phyloP scores from a whole-genome alignment of 345 rosid species.

The Alliaria petiolata region DNA sequence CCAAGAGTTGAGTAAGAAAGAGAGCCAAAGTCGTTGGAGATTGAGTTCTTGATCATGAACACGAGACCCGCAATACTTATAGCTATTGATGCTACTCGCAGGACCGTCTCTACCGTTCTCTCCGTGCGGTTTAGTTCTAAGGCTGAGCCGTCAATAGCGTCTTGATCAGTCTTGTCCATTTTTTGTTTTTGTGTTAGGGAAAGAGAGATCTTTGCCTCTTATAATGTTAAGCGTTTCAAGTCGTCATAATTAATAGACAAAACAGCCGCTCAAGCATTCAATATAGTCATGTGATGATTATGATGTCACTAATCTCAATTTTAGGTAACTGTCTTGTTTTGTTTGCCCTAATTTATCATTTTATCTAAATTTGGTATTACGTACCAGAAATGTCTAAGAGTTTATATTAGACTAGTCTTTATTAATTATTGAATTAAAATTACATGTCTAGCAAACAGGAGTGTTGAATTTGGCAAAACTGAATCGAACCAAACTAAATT shows the following conservation, averaged over 20 bases:
- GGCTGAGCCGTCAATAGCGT: not conserved
- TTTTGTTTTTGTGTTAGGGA: not conserved
- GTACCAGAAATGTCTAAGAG: not conserved
- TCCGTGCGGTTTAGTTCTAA: conserved; percentile 10
- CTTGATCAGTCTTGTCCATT: conserved; percentile 14
- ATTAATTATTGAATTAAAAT: not conserved
- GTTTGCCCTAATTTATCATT: not conserved
- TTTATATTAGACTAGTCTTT: not conserved
- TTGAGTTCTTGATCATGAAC: conserved; percentile 64
- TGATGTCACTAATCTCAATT: not conserved
- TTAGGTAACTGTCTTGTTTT: conserved; percentile 18
- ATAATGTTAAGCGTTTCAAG: not conserved
- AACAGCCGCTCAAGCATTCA: conserved; percentile 8
- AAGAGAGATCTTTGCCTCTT: conserved; percentile 6
- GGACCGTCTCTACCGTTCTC: conserved; percentile 39
- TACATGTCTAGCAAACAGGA: no score
- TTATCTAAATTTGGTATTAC: not conserved
- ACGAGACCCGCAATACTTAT: conserved; percentile 60
- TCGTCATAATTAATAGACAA: conserved; percentile 1
- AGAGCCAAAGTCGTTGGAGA: conserved; percentile 63
- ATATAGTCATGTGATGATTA: conserved; percentile 15
- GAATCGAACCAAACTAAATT: no score
- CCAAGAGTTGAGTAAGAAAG: conserved; percentile 71
- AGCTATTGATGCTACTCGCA: conserved; percentile 58
- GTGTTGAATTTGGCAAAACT: no score